Percentiles rank a stretch among this genome's conserved stretches.
Evolutionary conservation across 2,329 filamentous ascomycete genomes (phyloP).

Genomic region (Diplodia mutila): DNA sequence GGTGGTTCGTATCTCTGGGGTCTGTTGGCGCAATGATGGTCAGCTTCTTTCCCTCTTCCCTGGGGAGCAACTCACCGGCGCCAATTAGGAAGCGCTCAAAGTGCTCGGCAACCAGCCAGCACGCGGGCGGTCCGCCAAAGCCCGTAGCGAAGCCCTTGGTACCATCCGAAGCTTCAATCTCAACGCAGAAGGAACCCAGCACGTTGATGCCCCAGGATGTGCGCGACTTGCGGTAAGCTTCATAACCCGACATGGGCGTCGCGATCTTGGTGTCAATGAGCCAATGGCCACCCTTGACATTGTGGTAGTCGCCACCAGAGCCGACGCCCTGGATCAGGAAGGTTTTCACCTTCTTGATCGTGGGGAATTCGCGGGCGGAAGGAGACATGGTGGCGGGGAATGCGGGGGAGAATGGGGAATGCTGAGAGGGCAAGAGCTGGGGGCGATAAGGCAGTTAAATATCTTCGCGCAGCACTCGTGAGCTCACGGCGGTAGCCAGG

Average conservation of each 20-base stretch:
- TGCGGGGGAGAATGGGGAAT: neutral
- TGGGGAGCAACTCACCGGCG: slow-evolving; percentile 53
- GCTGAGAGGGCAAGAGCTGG: neutral
- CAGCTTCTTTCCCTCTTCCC: no score
- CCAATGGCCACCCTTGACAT: slow-evolving; percentile 77
- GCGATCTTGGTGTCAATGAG: slow-evolving; percentile 90
- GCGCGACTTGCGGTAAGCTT: slow-evolving; percentile 82
- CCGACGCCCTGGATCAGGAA: slow-evolving; percentile 70
- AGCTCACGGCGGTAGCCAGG: neutral
- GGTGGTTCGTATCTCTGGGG: slow-evolving; percentile 84
- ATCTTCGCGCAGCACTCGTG: neutral
- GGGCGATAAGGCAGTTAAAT: neutral
- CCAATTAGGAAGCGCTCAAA: slow-evolving; percentile 91
- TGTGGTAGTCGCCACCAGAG: slow-evolving; percentile 83
- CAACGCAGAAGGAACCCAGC: slow-evolving; percentile 86
- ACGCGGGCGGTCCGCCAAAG: slow-evolving; percentile 89
- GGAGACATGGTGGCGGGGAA: slow-evolving; percentile 33
- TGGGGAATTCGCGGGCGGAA: slow-evolving; percentile 64
- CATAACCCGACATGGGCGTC: slow-evolving; percentile 88
- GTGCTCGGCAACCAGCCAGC: slow-evolving; percentile 92
- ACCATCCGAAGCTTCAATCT: slow-evolving; percentile 85
- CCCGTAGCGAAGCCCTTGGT: slow-evolving; percentile 94
- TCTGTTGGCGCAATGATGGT: slow-evolving; percentile 55
- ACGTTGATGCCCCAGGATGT: slow-evolving; percentile 97
- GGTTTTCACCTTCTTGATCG: slow-evolving; percentile 74